phyloP scores from a whole-genome alignment of 495 filamentous ascomycete genomes.

The Penicillium bialowiezense region DNA sequence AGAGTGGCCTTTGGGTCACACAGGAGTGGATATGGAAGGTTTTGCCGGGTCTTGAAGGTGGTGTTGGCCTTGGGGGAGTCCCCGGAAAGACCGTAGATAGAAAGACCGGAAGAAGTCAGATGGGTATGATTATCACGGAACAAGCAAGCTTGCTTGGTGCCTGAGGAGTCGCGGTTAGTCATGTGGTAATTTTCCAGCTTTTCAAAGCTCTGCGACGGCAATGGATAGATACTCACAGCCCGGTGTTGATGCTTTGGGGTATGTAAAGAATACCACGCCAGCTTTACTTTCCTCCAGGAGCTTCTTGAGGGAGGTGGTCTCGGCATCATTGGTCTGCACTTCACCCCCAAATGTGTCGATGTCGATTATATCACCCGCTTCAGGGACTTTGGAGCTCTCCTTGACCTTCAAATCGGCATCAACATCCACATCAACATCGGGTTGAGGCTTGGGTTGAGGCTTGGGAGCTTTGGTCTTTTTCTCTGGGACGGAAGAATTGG shows the following conservation, averaged over 20 bases:
- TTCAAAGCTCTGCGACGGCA: too few species aligned
- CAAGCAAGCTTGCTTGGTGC: conserved; percentile 87
- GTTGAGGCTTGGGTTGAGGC: conserved; percentile 31
- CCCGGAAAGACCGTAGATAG: conserved; percentile 83
- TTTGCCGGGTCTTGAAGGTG: conserved; percentile 84
- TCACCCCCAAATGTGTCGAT: conserved; percentile 78
- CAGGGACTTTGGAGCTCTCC: conserved; percentile 28
- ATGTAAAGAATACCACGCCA: conserved; percentile 91
- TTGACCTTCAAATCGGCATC: conserved; percentile 25
- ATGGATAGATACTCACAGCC: conserved; percentile 69
- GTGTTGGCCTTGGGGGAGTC: conserved; percentile 89
- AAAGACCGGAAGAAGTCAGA: conserved; percentile 75
- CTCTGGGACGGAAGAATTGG: conserved; percentile 49
- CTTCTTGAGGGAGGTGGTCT: conserved; percentile 68
- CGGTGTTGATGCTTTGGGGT: conserved; percentile 90
- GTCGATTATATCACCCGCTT: conserved; percentile 53
- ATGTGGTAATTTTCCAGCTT: too few species aligned
- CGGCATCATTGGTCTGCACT: conserved; percentile 79
- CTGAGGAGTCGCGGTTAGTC: conserved; percentile 35
- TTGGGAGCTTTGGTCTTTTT: conserved; percentile 54
- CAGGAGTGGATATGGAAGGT: conserved; percentile 81
- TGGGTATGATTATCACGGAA: conserved; percentile 81
- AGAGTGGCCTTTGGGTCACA: conserved; percentile 74
- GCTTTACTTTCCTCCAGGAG: conserved; percentile 79
- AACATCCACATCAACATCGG: too few species aligned